phyloP scores from a whole-genome alignment of 2,329 filamentous ascomycete species.

The Grosmannia huntii region DNA sequence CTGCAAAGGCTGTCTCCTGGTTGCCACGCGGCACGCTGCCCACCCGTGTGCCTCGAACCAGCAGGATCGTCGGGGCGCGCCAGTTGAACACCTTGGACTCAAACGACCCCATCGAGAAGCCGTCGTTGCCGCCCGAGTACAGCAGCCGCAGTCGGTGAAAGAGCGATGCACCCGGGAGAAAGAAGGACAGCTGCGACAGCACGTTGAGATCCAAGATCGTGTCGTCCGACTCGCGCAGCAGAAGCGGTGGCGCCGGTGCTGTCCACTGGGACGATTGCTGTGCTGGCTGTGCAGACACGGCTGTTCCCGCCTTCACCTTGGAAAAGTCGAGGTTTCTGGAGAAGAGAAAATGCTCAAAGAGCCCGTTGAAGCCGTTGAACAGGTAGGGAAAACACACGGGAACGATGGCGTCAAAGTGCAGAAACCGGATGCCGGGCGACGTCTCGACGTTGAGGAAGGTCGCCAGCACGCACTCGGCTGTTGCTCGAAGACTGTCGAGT shows the following conservation, averaged over 20 bases:
- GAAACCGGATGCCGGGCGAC: constrained; percentile 48
- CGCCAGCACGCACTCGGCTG: constrained; percentile 52
- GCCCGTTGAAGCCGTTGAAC: constrained; percentile 52
- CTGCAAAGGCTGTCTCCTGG: constrained; percentile 42
- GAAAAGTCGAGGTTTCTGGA: constrained; percentile 58
- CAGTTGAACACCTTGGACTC: constrained; percentile 66
- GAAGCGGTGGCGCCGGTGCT: constrained; percentile 1
- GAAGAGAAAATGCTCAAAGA: constrained; percentile 68
- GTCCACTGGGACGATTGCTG: not conserved
- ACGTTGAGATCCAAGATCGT: constrained; percentile 53
- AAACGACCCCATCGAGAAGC: constrained; percentile 68
- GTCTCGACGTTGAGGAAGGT: constrained; percentile 54
- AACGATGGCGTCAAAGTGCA: constrained; percentile 47
- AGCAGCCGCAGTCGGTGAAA: constrained; percentile 54
- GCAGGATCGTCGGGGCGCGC: constrained; percentile 59
- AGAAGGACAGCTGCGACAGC: constrained; percentile 60
- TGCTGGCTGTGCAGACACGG: not conserved
- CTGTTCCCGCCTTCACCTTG: constrained; percentile 18
- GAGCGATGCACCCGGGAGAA: constrained; percentile 50
- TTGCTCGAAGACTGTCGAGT: constrained; percentile 43
- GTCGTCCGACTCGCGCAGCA: constrained; percentile 34
- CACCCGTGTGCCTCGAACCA: constrained; percentile 54
- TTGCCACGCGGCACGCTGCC: constrained; percentile 33
- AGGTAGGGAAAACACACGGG: constrained; percentile 50
- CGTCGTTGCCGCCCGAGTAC: constrained; percentile 57